Evolutionary conservation across 176 grass and related monocot species (phyloP).

Genomic region (Aegilops speltoides): DNA sequence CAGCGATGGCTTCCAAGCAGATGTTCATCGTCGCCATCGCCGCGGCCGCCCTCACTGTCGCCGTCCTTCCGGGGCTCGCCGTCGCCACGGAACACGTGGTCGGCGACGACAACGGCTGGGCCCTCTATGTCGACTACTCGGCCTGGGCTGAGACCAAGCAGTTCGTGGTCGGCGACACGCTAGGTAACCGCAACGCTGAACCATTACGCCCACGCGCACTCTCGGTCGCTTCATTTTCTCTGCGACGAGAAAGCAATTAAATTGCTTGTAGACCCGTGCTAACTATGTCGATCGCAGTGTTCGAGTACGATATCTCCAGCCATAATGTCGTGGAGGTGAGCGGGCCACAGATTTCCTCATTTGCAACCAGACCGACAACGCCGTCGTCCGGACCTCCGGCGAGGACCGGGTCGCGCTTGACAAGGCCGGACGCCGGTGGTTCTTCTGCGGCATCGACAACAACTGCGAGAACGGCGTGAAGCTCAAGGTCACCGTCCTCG

Average conservation of each 20-base stretch:
- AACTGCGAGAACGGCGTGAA: slow-evolving; percentile 12
- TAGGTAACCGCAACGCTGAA: slow-evolving; percentile 12
- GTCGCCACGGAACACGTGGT: slow-evolving; percentile 31
- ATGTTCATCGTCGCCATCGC: neutral
- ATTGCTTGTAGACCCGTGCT: neutral
- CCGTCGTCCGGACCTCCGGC: neutral
- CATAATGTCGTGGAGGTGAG: slow-evolving; percentile 39
- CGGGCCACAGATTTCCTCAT: neutral
- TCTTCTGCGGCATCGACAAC: slow-evolving; percentile 5
- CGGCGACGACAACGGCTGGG: slow-evolving; percentile 39
- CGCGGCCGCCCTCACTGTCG: neutral
- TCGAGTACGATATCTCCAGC: slow-evolving; percentile 31
- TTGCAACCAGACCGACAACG: neutral
- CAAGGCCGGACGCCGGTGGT: slow-evolving; percentile 29
- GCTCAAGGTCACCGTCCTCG: slow-evolving; percentile 32
- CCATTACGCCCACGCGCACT: neutral
- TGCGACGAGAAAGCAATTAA: neutral
- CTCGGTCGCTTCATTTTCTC: neutral
- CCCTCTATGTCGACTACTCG: slow-evolving; percentile 18
- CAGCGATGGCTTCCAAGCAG: slow-evolving; percentile 41
- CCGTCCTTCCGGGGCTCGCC: neutral
- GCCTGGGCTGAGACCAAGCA: slow-evolving; percentile 33
- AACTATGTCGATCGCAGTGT: slow-evolving; percentile 15
- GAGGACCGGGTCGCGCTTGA: slow-evolving; percentile 28
- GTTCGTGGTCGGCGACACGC: slow-evolving; percentile 53